phyloP scores from a whole-genome alignment of 2,329 filamentous ascomycete genomes.

The Claviceps pazoutovae region DNA sequence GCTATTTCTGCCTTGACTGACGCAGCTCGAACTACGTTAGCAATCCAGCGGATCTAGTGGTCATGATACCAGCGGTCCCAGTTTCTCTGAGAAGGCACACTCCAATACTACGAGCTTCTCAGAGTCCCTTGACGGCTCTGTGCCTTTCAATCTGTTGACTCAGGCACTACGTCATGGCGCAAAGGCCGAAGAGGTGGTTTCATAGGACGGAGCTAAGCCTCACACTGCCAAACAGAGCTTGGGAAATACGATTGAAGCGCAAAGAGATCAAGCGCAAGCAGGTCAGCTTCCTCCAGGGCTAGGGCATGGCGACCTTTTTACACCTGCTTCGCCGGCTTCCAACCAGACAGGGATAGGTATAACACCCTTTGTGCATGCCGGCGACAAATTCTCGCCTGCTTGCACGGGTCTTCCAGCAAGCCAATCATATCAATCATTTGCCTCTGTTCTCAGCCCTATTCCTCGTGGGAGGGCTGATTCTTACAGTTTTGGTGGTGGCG shows the following conservation, averaged over 20 bases:
- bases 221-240: not conserved
- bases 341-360: not conserved
- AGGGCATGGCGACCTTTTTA: not conserved
- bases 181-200: conserved; percentile 1
- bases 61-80: not conserved
- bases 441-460: conserved; percentile 1
- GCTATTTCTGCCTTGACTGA: not conserved
- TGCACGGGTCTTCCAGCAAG: conserved; percentile 2
- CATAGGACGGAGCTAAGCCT: conserved; percentile 5
- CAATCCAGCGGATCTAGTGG: conserved; percentile 1
- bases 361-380: too few relatives aligned
- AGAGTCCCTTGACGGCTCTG: not conserved
- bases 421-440: conserved; percentile 4
- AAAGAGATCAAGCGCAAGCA: not conserved
- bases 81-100: conserved; percentile 1
- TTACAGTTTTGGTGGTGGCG: not conserved
- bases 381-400: not conserved
- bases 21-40: not conserved
- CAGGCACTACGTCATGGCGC: conserved; percentile 3
- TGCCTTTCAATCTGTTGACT: conserved; percentile 2
- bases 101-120: conserved; percentile 3
- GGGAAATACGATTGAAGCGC: too few relatives aligned
- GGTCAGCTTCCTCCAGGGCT: not conserved
- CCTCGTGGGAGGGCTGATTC: not conserved
- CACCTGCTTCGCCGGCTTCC: not conserved